Evolutionary conservation across 1,139 yeast species (phyloP), one percentile per base, ranked within the genome.

Genomic region (Taiozyma onychis): DNA sequence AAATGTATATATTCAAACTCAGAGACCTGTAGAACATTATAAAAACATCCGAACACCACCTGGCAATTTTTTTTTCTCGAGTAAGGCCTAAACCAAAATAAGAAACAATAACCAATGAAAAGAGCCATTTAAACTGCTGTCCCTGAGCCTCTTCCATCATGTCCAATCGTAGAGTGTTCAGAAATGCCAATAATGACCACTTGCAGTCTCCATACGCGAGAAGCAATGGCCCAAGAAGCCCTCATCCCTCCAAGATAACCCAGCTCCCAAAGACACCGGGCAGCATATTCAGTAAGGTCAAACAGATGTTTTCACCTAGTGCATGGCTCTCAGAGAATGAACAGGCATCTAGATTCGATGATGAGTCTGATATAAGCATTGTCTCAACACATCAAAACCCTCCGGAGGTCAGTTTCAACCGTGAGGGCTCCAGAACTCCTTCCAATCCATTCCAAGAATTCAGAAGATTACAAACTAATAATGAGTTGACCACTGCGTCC

Each of bases 231-330:
- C 41, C 41, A 24, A 24, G 18, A 24, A 39, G 43, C 18, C 28
- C 43, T 24, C 43, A 39, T 39, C 30, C 18, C 10, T 39, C 35
- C 13, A 22, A 27, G 14, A 26, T 32, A n/a, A 44, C 44, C 26
- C 18, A 26, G n/a, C 22, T 18, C 6, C 44, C 46, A 11, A 45
- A 52, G 51, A 53, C 60, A 5, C 60, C 60, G 2, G 57, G 59
- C 10, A 55, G 60, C 28, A 50, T 60, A 28, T 60, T 61, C 45
- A 51, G 54, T 27, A 57, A 54, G 43, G 62, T 60, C 14, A 59
- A 52, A 24, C 55, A 53, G 46, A 57, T 61, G 56, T 61, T 60
- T 45, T 54, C 62, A 3, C 62, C 62, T 18, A 41, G 52, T 8
- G 44, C 50, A 2, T 57, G 61, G 60, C n/a, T 45, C 1, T 16